These are phyloP conservation scores for Xylaria longipes DNA, from an alignment of 495 filamentous ascomycete species.

Conservation along the genomic window DNA sequence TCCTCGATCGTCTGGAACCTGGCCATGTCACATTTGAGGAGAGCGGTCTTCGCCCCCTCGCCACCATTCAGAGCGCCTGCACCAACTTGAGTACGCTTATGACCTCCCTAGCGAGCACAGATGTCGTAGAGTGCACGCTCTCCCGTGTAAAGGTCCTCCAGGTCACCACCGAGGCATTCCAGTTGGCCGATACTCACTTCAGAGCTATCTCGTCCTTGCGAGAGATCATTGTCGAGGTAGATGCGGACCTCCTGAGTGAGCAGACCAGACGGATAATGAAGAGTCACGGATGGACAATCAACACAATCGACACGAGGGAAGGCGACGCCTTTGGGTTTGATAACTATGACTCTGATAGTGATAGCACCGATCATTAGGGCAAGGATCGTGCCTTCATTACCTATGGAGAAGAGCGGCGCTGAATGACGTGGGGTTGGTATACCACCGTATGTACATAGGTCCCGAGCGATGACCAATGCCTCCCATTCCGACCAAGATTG, in stretches of 20 bases:
- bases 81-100: not conserved
- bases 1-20: not conserved
- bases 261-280: not conserved
- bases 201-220: not conserved
- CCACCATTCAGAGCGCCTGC: not conserved
- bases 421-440: too few relatives aligned
- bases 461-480: too few relatives aligned
- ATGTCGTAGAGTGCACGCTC: not conserved
- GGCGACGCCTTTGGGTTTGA: too few relatives aligned
- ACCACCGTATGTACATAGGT: too few relatives aligned
- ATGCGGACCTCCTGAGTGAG: not conserved
- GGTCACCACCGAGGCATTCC: not conserved
- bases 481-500: too few relatives aligned
- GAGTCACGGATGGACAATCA: slow-evolving; percentile 1
- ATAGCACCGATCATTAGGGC: not conserved
- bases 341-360: not conserved
- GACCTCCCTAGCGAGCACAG: not conserved
- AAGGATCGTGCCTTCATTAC: too few relatives aligned
- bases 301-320: too few relatives aligned
- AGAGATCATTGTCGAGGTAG: not conserved
- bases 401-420: too few relatives aligned
- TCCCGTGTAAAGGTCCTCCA: too few relatives aligned
- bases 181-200: not conserved
- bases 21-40: not conserved
- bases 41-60: not conserved